Percentiles rank a stretch among this genome's conserved stretches.
These are phyloP conservation scores for Nakazawaea pomicola DNA, from an alignment of 805 yeast species.

Conservation along the genomic window DNA sequence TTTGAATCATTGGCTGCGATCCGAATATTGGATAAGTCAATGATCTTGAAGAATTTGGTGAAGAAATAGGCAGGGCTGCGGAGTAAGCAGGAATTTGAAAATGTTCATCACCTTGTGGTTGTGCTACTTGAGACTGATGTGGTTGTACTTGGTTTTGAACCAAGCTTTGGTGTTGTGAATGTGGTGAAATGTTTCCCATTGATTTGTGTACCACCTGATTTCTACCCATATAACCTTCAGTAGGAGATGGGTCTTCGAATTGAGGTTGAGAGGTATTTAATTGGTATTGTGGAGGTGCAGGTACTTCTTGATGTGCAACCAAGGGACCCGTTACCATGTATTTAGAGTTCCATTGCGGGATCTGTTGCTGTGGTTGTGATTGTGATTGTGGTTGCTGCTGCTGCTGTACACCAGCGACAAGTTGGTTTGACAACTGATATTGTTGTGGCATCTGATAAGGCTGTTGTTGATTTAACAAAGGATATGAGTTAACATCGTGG, in stretches of 20 bases:
- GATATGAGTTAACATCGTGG: conserved; percentile 10
- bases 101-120: conserved; percentile 2
- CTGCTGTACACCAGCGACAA: no score
- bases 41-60: conserved; percentile 11
- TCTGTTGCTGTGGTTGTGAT: conserved; percentile 8
- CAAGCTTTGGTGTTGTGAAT: conserved; percentile 10
- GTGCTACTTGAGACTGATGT: conserved; percentile 10
- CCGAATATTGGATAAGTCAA: conserved; percentile 6
- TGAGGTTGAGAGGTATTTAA: neutral
- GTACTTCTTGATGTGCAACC: neutral
- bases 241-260: no score
- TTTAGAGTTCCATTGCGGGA: conserved; percentile 10
- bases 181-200: conserved; percentile 9
- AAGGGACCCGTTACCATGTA: neutral
- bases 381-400: conserved; percentile 15
- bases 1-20: conserved; percentile 2
- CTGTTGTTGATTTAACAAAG: conserved; percentile 26
- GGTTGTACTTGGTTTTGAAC: no score
- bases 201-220: conserved; percentile 1
- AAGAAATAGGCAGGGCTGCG: conserved; percentile 11
- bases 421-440: no score
- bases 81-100: conserved; percentile 21
- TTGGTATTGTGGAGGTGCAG: conserved; percentile 2
- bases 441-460: no score
- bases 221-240: conserved; percentile 1